Conservation (phyloP, 345 rosid genomes). For the Sisymbrium altissimum region DNA sequence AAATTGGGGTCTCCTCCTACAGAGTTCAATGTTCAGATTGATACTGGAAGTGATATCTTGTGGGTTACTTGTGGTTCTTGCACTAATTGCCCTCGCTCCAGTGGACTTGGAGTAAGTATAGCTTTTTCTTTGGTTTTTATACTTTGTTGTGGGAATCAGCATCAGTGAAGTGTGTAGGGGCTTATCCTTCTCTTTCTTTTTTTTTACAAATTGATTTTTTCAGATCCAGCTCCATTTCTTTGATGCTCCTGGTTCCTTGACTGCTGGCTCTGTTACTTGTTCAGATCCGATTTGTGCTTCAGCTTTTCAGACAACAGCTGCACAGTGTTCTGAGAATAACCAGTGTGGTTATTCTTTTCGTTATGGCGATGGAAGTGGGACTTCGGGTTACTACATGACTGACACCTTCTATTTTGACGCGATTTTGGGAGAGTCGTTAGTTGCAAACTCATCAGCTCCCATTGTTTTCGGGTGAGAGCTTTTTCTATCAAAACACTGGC, state of each 20-base stretch:
- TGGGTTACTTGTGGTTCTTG: constrained; percentile 91
- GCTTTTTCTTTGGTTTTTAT: neutral
- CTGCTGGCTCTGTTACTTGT: constrained; percentile 58
- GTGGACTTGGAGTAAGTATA: constrained; percentile 82
- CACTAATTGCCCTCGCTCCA: constrained; percentile 72
- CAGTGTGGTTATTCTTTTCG: constrained; percentile 82
- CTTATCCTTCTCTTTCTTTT: neutral
- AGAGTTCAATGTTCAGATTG: constrained; percentile 97
- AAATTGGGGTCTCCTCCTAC: constrained; percentile 91
- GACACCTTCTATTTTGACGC: constrained; percentile 72
- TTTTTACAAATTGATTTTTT: neutral
- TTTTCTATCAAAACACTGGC: neutral
- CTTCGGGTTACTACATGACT: constrained; percentile 76
- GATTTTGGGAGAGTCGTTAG: constrained; percentile 57
- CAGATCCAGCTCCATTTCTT: constrained; percentile 81
- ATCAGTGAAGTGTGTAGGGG: neutral
- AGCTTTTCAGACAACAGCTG: constrained; percentile 54
- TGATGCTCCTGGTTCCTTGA: constrained; percentile 64
- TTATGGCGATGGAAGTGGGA: constrained; percentile 96
- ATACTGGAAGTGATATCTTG: constrained; percentile 91
- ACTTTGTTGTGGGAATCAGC: neutral
- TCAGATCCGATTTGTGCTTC: constrained; percentile 53
- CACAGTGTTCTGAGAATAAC: constrained; percentile 64
- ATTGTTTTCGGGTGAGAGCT: constrained; percentile 76
- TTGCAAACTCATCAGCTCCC: constrained; percentile 79